These are phyloP conservation scores for Corylus americana DNA, from an alignment of 306 rosid genomes.

Conservation along the genomic window DNA sequence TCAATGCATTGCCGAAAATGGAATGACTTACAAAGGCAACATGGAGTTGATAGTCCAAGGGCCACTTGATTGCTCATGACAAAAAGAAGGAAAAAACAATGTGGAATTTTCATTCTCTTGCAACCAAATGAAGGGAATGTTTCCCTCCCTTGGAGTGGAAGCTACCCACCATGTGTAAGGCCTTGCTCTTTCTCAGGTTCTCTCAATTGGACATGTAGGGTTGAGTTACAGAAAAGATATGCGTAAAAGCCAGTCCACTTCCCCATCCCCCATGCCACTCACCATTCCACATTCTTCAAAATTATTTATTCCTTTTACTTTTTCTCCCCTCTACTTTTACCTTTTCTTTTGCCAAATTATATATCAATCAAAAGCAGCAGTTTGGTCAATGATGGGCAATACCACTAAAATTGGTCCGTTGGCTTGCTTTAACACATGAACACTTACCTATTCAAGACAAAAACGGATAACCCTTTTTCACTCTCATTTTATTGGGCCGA, in stretches of 20 bases:
- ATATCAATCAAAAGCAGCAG: slow-evolving; percentile 1
- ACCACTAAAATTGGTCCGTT: not conserved
- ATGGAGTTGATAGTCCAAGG: not conserved
- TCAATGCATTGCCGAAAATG: not conserved
- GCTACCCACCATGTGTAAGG: not conserved
- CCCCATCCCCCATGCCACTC: not conserved
- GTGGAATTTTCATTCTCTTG: not conserved
- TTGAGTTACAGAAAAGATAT: slow-evolving; percentile 37
- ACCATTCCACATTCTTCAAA: slow-evolving; percentile 5
- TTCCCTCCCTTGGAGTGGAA: slow-evolving; percentile 27
- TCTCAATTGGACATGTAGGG: slow-evolving; percentile 16
- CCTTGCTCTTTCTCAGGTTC: not conserved
- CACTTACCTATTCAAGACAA: not conserved
- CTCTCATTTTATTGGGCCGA: too few relatives aligned
- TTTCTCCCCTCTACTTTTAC: slow-evolving; percentile 8
- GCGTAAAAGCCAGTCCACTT: slow-evolving; percentile 21
- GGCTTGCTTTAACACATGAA: not conserved
- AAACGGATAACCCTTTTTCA: too few relatives aligned
- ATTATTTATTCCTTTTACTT: slow-evolving; percentile 30
- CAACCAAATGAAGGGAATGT: not conserved
- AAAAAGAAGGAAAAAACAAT: not conserved
- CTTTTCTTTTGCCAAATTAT: not conserved
- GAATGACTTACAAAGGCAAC: not conserved
- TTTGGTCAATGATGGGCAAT: not conserved
- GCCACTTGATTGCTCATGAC: not conserved